phyloP scores from a whole-genome alignment of 108 stramenopile species.

The Hondaea fermentalgiana region DNA sequence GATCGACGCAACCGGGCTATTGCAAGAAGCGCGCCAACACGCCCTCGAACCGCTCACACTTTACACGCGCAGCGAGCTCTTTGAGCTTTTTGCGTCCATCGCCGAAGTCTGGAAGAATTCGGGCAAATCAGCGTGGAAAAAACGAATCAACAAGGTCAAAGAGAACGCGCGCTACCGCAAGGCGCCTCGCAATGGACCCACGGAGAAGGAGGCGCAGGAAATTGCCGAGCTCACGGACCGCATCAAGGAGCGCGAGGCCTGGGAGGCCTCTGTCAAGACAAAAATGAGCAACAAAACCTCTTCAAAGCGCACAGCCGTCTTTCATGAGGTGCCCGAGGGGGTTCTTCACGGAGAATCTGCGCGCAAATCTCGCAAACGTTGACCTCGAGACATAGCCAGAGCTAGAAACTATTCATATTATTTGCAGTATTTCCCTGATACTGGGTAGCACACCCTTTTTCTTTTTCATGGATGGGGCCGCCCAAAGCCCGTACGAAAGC shows the following conservation, averaged over 20 bases:
- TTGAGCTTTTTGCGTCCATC: neutral
- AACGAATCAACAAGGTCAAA: slow-evolving; percentile 13
- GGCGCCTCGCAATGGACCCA: neutral
- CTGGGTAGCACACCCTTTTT: too few species aligned
- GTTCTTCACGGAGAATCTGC: too few species aligned
- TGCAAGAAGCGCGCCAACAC: neutral
- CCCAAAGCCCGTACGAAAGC: too few species aligned
- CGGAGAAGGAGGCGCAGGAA: neutral
- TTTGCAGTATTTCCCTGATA: too few species aligned
- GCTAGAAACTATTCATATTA: too few species aligned
- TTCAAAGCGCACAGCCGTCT: too few species aligned
- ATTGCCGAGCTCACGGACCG: neutral
- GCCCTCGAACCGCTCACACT: neutral
- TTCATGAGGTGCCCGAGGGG: too few species aligned
- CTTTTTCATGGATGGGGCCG: too few species aligned
- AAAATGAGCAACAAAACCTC: neutral
- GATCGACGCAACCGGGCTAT: neutral
- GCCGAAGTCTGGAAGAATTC: slow-evolving; percentile 2
- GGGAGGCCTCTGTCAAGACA: neutral
- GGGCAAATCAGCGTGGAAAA: slow-evolving; percentile 1
- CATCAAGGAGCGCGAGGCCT: slow-evolving; percentile 10
- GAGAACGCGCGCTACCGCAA: slow-evolving; percentile 11
- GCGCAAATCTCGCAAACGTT: too few species aligned
- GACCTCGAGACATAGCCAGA: too few species aligned
- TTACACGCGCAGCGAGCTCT: neutral